These are phyloP conservation scores for Thalassiosira mediterranea DNA, from an alignment of 352 stramenopile species.

Conservation along the genomic window DNA sequence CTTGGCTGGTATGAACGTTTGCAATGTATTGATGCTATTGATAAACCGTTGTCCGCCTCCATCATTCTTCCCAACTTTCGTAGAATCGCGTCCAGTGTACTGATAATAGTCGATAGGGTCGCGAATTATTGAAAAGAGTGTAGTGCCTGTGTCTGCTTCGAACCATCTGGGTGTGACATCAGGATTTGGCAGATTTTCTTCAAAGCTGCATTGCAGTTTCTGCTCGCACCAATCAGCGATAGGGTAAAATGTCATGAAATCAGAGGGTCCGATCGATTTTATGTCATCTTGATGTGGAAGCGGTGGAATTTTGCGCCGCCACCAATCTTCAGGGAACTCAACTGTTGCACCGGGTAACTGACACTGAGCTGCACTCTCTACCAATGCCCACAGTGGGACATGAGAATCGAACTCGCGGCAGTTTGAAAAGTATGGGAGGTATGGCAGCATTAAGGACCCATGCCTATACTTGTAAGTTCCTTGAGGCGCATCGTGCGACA, in stretches of 20 bases:
- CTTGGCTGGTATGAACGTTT: slow-evolving; percentile 94
- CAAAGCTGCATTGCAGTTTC: slow-evolving; percentile 90
- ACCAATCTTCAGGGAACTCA: slow-evolving; percentile 58
- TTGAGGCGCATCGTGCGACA: slow-evolving; percentile 40
- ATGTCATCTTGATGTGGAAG: slow-evolving; percentile 95
- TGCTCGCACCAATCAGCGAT: slow-evolving; percentile 91
- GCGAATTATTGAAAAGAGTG: slow-evolving; percentile 91
- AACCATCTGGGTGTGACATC: slow-evolving; percentile 96
- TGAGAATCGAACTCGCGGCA: slow-evolving; percentile 95
- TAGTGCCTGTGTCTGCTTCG: slow-evolving; percentile 88
- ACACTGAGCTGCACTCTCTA: slow-evolving; percentile 89
- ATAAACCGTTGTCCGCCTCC: slow-evolving; percentile 59
- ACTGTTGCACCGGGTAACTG: slow-evolving; percentile 80
- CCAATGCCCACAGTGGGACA: slow-evolving; percentile 90
- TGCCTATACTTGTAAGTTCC: slow-evolving; percentile 70
- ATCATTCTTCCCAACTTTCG: slow-evolving; percentile 46
- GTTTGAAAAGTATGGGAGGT: slow-evolving; percentile 95
- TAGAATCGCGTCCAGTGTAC: slow-evolving; percentile 85
- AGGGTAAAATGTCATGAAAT: slow-evolving; percentile 88
- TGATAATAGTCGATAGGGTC: slow-evolving; percentile 90
- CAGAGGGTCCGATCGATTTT: slow-evolving; percentile 87
- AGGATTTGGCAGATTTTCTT: slow-evolving; percentile 89
- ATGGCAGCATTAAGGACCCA: slow-evolving; percentile 88
- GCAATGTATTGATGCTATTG: slow-evolving; percentile 74
- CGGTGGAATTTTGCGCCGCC: slow-evolving; percentile 78